Evolutionary conservation across 768 basidiomycete species (phyloP).

Genomic region (Leccinum variicolor): DNA sequence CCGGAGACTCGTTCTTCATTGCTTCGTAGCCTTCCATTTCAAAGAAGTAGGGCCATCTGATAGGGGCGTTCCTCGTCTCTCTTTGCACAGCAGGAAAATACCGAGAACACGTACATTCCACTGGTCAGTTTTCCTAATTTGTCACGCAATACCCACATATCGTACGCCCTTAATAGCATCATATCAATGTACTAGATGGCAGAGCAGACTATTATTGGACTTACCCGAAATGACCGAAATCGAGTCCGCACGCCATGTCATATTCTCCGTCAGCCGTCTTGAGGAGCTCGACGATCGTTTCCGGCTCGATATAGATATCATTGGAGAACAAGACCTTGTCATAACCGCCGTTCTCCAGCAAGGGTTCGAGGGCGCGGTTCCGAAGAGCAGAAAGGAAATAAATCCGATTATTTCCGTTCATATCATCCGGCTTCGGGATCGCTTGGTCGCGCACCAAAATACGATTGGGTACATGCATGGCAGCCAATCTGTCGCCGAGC

Average conservation of each 20-base stretch:
- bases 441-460: constrained; percentile 11
- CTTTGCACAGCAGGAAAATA: background rate
- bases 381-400: constrained; percentile 26
- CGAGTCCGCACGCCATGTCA: constrained; percentile 44
- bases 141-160: constrained; percentile 24
- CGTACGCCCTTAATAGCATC: constrained; percentile 15
- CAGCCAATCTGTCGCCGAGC: constrained; percentile 6
- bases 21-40: constrained; percentile 34
- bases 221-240: constrained; percentile 34
- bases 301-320: constrained; percentile 40
- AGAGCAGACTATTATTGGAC: constrained; percentile 12
- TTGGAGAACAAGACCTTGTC: constrained; percentile 42
- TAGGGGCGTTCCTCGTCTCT: background rate
- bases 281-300: constrained; percentile 38
- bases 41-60: constrained; percentile 41
- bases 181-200: background rate
- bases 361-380: constrained; percentile 41
- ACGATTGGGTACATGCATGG: constrained; percentile 10
- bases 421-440: constrained; percentile 6
- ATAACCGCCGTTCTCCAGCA: constrained; percentile 34
- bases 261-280: constrained; percentile 36
- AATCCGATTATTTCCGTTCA: background rate
- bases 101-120: constrained; percentile 3
- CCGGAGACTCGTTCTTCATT: constrained; percentile 37
- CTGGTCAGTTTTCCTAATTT: constrained; percentile 15